Conservation (phyloP, 805 yeast genomes). For the Scheffersomyces amazonensis region DNA sequence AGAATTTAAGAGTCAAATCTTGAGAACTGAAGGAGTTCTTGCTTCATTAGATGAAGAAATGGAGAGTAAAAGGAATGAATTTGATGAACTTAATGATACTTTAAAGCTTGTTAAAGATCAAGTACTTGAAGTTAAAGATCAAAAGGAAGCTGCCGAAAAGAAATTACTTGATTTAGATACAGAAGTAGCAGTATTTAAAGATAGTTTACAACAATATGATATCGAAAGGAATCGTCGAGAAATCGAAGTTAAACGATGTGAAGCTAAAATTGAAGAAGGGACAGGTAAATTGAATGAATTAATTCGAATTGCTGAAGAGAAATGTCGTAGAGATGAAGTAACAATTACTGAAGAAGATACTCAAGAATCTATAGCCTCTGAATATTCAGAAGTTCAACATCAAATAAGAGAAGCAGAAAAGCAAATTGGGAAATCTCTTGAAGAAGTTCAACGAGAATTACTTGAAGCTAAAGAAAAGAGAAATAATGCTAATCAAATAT, state of each 20-base stretch:
- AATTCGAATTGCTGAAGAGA: constrained; percentile 25
- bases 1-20: constrained; percentile 24
- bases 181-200: constrained; percentile 1
- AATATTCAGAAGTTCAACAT: constrained; percentile 43
- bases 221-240: neutral
- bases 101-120: constrained; percentile 11
- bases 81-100: constrained; percentile 6
- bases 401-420: constrained; percentile 52
- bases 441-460: constrained; percentile 50
- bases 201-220: neutral
- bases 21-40: constrained; percentile 23
- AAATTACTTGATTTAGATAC: constrained; percentile 24
- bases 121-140: constrained; percentile 12
- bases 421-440: constrained; percentile 52
- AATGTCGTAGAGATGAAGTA: constrained; percentile 50
- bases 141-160: constrained; percentile 19
- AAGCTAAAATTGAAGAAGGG: constrained; percentile 10
- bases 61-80: constrained; percentile 3
- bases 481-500: constrained; percentile 39
- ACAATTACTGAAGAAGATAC: constrained; percentile 37
- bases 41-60: constrained; percentile 24
- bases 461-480: constrained; percentile 41
- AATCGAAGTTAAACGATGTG: constrained; percentile 1
- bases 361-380: constrained; percentile 46
- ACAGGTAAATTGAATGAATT: constrained; percentile 13